Evolutionary conservation across 495 filamentous ascomycete species (phyloP).

Genomic region (Penicillium samsonianum): DNA sequence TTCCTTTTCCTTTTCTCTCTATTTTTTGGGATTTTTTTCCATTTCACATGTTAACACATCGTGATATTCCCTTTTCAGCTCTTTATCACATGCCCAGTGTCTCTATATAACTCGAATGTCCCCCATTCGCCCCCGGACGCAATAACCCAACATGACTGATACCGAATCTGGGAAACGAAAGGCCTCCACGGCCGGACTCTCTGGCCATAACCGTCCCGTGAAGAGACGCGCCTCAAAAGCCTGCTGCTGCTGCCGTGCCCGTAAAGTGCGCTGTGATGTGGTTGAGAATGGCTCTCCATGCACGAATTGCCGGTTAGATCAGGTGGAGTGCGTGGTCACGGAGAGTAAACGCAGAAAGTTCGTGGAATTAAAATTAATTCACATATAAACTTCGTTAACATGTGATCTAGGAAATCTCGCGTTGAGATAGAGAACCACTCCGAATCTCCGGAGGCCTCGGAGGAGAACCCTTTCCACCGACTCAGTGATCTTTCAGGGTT

Average conservation of each 20-base stretch:
- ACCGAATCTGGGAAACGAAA: constrained; percentile 46
- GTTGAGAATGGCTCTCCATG: constrained; percentile 85
- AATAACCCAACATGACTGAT: constrained; percentile 36
- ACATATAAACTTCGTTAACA: constrained; percentile 18
- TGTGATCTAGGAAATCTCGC: constrained; percentile 44
- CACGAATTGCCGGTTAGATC: constrained; percentile 85
- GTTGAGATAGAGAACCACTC: constrained; percentile 41
- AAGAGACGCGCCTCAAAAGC: constrained; percentile 86
- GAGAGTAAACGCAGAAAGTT: constrained; percentile 86
- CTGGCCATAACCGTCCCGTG: constrained; percentile 54
- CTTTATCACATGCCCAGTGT: constrained; percentile 1
- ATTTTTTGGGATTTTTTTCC: neutral
- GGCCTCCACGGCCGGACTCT: constrained; percentile 43
- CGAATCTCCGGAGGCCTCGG: constrained; percentile 43
- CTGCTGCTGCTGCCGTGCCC: constrained; percentile 80
- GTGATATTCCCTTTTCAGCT: constrained; percentile 3
- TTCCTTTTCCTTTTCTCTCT: constrained; percentile 7
- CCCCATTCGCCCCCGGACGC: constrained; percentile 3
- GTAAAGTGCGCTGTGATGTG: constrained; percentile 94
- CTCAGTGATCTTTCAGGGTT: constrained; percentile 35
- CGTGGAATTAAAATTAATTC: constrained; percentile 20
- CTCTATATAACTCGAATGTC: constrained; percentile 20
- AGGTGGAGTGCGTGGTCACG: constrained; percentile 84
- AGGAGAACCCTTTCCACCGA: constrained; percentile 38
- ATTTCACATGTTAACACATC: constrained; percentile 4